Evolutionary conservation across 306 rosid species (phyloP), one percentile per base, ranked within the genome.

Genomic region (Cucurbita ficifolia): DNA sequence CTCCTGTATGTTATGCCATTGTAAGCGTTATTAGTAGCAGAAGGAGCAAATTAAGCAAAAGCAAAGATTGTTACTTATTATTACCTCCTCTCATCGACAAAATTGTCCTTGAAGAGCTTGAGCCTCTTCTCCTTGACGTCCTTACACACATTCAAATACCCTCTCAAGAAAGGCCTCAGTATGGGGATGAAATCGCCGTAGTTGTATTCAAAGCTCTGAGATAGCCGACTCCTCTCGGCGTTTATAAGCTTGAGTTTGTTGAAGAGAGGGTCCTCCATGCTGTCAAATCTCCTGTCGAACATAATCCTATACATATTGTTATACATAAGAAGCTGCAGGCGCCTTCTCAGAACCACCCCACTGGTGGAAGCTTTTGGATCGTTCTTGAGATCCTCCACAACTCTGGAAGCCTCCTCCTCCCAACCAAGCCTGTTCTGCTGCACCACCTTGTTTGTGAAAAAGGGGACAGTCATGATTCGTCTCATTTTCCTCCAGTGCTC

Each of bases 401-500:
- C 96, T 7, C 74, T 64, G 1, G 83, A 91, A 0, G 88, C 96
- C 80, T 92, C 97, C 0, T 78, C 65, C 24, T 92, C 97, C 96
- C 96, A 92, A 0, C 97, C 94, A 3, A 7, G 1, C 24, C 93
- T 52, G 73, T 92, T 86, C 75, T 92, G 97, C 76, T 87, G 97
- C 0, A 89, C 97, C 9, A 92, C 97, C 82, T 92, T 92, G 84
- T 92, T 92, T 0, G 97, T 92, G 81, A 92, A 92, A 48, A 92
- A 89, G 0, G 97, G 97, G 6, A 89, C 96, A 13, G 96, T 91
- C 97, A 91, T 89, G 83, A 91, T 91, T 56, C 96, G 60, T 18
- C 97, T 35, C 97, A 92, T 92, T 76, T 92, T 92, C 58, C 96
- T 70, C 97, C 96, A 89, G 75, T 92, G 96, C 85, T 92, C 94